Conservation (phyloP, 2,329 filamentous ascomycete genomes). For the Aspergillus tubingensis region DNA sequence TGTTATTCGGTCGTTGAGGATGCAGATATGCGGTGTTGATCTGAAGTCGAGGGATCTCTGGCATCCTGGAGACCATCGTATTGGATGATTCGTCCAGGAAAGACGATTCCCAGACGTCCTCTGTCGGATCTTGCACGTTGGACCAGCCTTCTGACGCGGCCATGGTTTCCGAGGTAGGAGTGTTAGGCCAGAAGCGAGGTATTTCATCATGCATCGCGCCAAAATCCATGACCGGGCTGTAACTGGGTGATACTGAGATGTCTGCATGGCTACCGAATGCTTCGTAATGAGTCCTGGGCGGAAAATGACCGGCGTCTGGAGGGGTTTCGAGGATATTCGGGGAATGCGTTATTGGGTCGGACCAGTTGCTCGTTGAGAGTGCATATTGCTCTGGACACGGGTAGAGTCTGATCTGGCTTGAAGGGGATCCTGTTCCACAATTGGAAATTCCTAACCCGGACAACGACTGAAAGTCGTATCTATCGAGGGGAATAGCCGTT, state of each 20-base stretch:
- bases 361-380: conserved; percentile 24
- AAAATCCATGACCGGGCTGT: conserved; percentile 24
- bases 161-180: conserved; percentile 25
- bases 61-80: background rate
- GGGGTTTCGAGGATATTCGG: conserved; percentile 25
- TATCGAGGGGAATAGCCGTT: conserved; percentile 17
- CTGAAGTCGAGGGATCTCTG: conserved; percentile 10
- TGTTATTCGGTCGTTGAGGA: background rate
- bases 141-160: conserved; percentile 18
- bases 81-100: conserved; percentile 10
- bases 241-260: conserved; percentile 28
- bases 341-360: conserved; percentile 23
- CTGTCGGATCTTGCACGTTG: conserved; percentile 16
- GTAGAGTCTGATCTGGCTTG: conserved; percentile 24
- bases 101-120: conserved; percentile 22
- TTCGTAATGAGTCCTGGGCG: conserved; percentile 26
- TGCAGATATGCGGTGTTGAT: background rate
- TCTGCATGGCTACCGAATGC: conserved; percentile 25
- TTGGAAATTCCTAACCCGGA: conserved; percentile 37
- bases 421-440: conserved; percentile 26
- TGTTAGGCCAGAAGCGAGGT: conserved; percentile 29
- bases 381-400: conserved; percentile 23
- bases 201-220: conserved; percentile 18
- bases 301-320: conserved; percentile 24
- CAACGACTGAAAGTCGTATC: conserved; percentile 18